These are phyloP conservation scores for Dendrobium chrysotoxum DNA, from an alignment of 106 monocot genomes.

Conservation along the genomic window DNA sequence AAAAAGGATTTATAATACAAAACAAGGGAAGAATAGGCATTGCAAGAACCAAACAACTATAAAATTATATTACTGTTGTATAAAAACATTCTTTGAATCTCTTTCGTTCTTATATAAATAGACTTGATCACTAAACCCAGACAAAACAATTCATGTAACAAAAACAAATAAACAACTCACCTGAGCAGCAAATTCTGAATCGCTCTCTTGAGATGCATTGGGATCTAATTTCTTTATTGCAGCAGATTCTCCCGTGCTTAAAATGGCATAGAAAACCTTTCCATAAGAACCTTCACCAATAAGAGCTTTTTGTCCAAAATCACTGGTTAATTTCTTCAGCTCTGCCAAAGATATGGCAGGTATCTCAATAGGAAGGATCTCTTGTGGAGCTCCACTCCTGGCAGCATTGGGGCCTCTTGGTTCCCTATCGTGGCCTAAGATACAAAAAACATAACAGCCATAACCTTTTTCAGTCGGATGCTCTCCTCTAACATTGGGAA, in stretches of 20 bases:
- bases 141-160: too few relatives aligned
- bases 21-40: not conserved
- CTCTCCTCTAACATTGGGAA: too few relatives aligned
- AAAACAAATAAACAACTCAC: constrained; percentile 9
- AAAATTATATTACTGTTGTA: too few relatives aligned
- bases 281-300: constrained; percentile 93
- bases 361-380: constrained; percentile 70
- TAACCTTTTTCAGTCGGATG: too few relatives aligned
- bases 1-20: not conserved
- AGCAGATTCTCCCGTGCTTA: constrained; percentile 40
- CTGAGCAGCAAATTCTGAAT: constrained; percentile 73
- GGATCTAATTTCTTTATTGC: constrained; percentile 85
- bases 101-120: too few relatives aligned
- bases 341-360: constrained; percentile 57
- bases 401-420: constrained; percentile 39
- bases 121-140: too few relatives aligned
- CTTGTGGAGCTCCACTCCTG: constrained; percentile 16
- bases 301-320: constrained; percentile 61
- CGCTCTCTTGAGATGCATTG: constrained; percentile 50
- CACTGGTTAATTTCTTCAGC: constrained; percentile 49
- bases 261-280: constrained; percentile 50
- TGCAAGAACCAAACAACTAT: not conserved
- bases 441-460: not conserved
- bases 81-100: too few relatives aligned
- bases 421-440: constrained; percentile 44